Evolutionary conservation across 306 rosid species (phyloP).

Genomic region (Acacia acuminata): DNA sequence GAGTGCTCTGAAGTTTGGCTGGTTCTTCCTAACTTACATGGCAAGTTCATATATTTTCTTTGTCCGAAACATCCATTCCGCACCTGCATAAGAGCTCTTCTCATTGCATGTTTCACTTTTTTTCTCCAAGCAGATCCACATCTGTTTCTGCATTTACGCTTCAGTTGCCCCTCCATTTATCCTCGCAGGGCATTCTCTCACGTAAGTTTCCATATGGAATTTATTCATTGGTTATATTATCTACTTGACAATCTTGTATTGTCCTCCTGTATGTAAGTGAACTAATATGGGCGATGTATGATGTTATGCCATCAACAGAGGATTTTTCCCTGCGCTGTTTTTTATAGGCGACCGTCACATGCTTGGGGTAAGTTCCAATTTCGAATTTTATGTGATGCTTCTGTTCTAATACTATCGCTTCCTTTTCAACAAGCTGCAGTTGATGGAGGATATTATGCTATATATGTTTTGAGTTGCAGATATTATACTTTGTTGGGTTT

Average conservation of each 20-base stretch:
- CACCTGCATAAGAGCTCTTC: not conserved
- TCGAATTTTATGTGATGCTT: conserved; percentile 1
- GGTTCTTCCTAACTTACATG: conserved; percentile 76
- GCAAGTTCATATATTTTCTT: conserved; percentile 42
- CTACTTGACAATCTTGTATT: not conserved
- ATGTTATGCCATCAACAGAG: conserved; percentile 58
- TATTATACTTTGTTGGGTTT: conserved; percentile 78
- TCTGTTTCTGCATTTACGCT: conserved; percentile 66
- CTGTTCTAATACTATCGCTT: not conserved
- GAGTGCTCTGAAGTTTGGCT: conserved; percentile 85
- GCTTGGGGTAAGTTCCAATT: conserved; percentile 66
- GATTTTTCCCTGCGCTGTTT: conserved; percentile 77
- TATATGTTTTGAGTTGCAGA: conserved; percentile 45
- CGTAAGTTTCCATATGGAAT: conserved; percentile 58
- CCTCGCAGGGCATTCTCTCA: conserved; percentile 74
- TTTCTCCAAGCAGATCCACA: conserved; percentile 64
- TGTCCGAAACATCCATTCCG: conserved; percentile 20
- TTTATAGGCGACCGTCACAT: conserved; percentile 39
- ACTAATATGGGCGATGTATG: conserved; percentile 41
- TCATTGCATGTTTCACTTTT: conserved; percentile 22
- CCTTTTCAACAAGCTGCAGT: not conserved
- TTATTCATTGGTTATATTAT: not conserved
- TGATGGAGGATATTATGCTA: not conserved
- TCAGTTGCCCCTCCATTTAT: conserved; percentile 87
- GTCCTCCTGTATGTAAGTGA: not conserved